phyloP scores from a whole-genome alignment of 305 asterid genomes.

The Ilex paraguariensis region DNA sequence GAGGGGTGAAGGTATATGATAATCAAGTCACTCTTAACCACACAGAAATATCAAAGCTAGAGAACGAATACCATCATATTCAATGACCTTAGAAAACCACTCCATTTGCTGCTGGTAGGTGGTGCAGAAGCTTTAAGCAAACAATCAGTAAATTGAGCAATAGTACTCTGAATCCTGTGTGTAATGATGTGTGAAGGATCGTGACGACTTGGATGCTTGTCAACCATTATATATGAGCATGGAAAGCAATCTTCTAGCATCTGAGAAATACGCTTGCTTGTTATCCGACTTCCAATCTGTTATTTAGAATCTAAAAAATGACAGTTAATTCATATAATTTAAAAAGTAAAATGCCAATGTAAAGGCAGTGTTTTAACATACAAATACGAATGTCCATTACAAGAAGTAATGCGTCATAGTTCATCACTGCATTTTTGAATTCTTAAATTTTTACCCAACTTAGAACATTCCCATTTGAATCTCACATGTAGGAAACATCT shows the following conservation, averaged over 20 bases:
- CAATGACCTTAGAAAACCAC: constrained; percentile 43
- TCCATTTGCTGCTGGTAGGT: constrained; percentile 42
- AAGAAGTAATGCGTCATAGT: not conserved
- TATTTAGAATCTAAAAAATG: constrained; percentile 16
- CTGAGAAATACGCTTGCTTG: constrained; percentile 79
- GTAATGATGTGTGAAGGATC: constrained; percentile 87
- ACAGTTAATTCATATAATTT: constrained; percentile 11
- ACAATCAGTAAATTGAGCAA: constrained; percentile 51
- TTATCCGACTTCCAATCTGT: constrained; percentile 95
- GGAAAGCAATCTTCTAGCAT: constrained; percentile 72
- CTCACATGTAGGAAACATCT: no score
- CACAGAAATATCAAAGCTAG: constrained; percentile 2
- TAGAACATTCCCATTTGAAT: no score
- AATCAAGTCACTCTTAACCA: constrained; percentile 3
- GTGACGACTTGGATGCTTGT: constrained; percentile 90
- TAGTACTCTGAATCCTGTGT: constrained; percentile 64
- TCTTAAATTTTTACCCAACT: no score
- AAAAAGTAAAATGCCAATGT: not conserved
- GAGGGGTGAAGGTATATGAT: not conserved
- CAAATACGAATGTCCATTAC: no score
- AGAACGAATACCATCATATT: constrained; percentile 58
- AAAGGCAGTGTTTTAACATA: no score
- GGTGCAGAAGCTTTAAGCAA: constrained; percentile 47
- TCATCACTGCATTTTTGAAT: constrained; percentile 1
- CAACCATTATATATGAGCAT: constrained; percentile 77